A percentile compares a stretch with the other conserved stretches of the same genome.
phyloP scores from a whole-genome alignment of 208 protist genomes.

The Leishmania arabica region DNA sequence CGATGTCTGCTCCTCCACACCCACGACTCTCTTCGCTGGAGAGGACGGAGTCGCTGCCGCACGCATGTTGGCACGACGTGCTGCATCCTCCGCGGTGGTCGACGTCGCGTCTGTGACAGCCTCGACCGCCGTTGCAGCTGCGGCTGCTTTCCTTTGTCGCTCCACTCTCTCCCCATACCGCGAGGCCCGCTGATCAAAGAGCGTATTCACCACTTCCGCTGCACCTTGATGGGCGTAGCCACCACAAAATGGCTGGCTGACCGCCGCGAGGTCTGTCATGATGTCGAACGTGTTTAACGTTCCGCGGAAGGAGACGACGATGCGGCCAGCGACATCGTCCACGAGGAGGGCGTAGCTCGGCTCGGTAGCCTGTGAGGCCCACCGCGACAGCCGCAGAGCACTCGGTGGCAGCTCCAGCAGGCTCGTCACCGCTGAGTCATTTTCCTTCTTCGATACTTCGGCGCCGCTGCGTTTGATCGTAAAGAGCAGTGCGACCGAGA shows the following conservation, averaged over 20 bases:
- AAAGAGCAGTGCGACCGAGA: slow-evolving; percentile 37
- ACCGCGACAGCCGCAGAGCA: slow-evolving; percentile 46
- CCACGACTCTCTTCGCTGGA: neutral
- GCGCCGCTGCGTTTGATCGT: slow-evolving; percentile 34
- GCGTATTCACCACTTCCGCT: slow-evolving; percentile 38
- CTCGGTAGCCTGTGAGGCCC: slow-evolving; percentile 41
- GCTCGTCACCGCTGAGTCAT: slow-evolving; percentile 51
- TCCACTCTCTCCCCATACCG: neutral
- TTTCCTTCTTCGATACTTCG: slow-evolving; percentile 32
- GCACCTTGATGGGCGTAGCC: slow-evolving; percentile 58
- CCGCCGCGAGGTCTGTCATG: slow-evolving; percentile 59
- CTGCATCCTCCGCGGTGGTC: neutral
- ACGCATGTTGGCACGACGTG: neutral
- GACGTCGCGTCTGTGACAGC: neutral
- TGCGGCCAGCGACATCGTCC: slow-evolving; percentile 44
- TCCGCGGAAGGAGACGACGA: slow-evolving; percentile 70
- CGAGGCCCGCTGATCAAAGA: slow-evolving; percentile 54
- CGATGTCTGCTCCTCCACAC: neutral
- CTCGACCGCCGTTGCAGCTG: neutral
- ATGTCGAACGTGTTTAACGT: slow-evolving; percentile 62
- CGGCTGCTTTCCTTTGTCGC: neutral
- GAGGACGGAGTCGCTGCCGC: neutral
- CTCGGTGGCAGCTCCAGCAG: slow-evolving; percentile 50
- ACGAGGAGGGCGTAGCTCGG: slow-evolving; percentile 60
- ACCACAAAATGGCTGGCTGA: slow-evolving; percentile 49